Percentiles rank a stretch among this genome's conserved stretches.
Conservation (phyloP, 495 filamentous ascomycete genomes). For the Neurospora sp. region DNA sequence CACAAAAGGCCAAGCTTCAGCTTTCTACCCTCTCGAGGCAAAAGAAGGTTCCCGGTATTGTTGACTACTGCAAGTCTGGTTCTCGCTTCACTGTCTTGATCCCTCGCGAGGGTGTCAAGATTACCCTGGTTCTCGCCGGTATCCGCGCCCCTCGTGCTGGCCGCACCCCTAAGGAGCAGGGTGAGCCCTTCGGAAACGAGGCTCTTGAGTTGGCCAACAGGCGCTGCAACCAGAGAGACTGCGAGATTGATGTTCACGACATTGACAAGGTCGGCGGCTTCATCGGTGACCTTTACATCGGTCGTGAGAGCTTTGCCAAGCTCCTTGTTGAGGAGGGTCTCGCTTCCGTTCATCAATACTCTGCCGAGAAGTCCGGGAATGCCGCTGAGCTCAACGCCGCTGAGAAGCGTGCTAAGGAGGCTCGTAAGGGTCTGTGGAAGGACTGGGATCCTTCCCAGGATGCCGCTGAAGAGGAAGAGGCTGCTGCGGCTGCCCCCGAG, state of each 20-base stretch:
- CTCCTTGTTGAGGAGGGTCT: constrained; percentile 87
- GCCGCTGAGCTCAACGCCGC: constrained; percentile 78
- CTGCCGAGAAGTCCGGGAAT: constrained; percentile 89
- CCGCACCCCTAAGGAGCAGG: constrained; percentile 65
- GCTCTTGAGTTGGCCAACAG: constrained; percentile 82
- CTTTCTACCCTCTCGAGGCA: constrained; percentile 77
- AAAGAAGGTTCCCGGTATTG: constrained; percentile 84
- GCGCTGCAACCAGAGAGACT: constrained; percentile 86
- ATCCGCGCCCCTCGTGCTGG: constrained; percentile 91
- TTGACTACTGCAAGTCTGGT: constrained; percentile 94
- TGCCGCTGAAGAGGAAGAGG: constrained; percentile 45
- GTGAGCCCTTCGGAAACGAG: constrained; percentile 92
- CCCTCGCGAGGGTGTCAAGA: constrained; percentile 84
- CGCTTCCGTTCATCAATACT: constrained; percentile 85
- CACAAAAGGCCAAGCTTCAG: constrained; percentile 92
- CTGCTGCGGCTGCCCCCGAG: constrained; percentile 36
- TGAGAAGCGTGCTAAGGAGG: constrained; percentile 78
- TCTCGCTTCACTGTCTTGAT: constrained; percentile 90
- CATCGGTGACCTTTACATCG: constrained; percentile 88
- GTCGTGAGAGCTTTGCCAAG: constrained; percentile 94
- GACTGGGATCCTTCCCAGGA: constrained; percentile 86
- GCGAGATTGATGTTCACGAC: constrained; percentile 91
- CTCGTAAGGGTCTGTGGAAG: constrained; percentile 78
- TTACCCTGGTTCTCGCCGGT: constrained; percentile 90
- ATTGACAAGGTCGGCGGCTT: constrained; percentile 96